Evolutionary conservation across 140 eudicot genomes (phyloP).

Genomic region (Ambrosia hybrid): DNA sequence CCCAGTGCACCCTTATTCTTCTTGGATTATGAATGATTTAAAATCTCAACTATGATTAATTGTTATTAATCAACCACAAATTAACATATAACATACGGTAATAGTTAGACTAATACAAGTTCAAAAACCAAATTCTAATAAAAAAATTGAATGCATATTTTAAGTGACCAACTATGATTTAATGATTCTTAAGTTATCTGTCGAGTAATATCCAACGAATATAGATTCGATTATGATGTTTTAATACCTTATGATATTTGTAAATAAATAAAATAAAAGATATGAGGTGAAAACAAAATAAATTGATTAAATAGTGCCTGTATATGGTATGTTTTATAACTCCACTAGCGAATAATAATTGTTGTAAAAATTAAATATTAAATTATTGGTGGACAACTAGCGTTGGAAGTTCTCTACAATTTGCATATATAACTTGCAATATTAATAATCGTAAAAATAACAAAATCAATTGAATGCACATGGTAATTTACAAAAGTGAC

Average conservation of each 20-base stretch:
- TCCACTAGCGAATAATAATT: constrained; percentile 32
- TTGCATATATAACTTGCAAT: constrained; percentile 23
- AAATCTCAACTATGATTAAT: neutral
- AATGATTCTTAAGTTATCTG: neutral
- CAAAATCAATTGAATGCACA: constrained; percentile 42
- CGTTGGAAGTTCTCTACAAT: constrained; percentile 34
- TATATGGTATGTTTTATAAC: constrained; percentile 36
- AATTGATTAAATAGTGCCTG: constrained; percentile 28
- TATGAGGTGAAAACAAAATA: constrained; percentile 33
- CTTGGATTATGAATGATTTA: neutral
- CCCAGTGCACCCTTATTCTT: no score
- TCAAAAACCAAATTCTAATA: neutral
- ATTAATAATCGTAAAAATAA: constrained; percentile 8
- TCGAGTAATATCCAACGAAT: constrained; percentile 16
- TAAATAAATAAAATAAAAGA: neutral
- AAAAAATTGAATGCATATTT: neutral
- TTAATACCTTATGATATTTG: neutral
- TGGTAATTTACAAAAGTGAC: constrained; percentile 45
- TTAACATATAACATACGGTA: neutral
- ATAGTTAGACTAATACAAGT: neutral
- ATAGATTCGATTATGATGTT: neutral
- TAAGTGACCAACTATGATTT: no score
- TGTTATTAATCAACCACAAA: neutral
- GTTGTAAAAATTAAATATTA: constrained; percentile 8
- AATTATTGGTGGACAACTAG: constrained; percentile 34